Conservation (phyloP, 1,284 basidiomycete genomes). For the Heliocybe sulcata region DNA sequence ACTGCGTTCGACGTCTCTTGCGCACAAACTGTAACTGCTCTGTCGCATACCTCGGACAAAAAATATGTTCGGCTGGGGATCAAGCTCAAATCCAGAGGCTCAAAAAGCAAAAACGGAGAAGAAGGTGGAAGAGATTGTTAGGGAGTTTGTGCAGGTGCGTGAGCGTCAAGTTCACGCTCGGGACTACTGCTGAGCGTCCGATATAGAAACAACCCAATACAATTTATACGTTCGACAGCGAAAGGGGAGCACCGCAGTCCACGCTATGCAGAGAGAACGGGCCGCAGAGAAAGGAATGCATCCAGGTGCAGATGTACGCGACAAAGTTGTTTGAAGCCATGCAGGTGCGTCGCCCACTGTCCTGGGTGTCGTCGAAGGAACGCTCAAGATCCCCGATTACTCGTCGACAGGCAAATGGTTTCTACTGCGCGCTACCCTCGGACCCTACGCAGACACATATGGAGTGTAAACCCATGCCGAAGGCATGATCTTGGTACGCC, state of each 20-base stretch:
- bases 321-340: slow-evolving; percentile 68
- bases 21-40: slow-evolving; percentile 19
- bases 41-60: slow-evolving; percentile 11
- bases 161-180: not conserved
- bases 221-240: slow-evolving; percentile 54
- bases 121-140: slow-evolving; percentile 17
- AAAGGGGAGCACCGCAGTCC: slow-evolving; percentile 48
- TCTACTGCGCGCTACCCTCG: slow-evolving; percentile 71
- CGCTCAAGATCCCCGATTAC: not conserved
- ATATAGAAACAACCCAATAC: slow-evolving; percentile 41
- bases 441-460: slow-evolving; percentile 69
- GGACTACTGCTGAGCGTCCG: not conserved
- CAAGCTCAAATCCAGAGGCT: not conserved
- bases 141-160: slow-evolving; percentile 23
- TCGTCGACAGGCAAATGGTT: slow-evolving; percentile 44
- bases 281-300: slow-evolving; percentile 44
- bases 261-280: slow-evolving; percentile 56
- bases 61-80: slow-evolving; percentile 5
- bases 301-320: slow-evolving; percentile 68
- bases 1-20: slow-evolving; percentile 19
- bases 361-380: too few species aligned
- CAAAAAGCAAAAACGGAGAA: slow-evolving; percentile 2
- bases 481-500: slow-evolving; percentile 19
- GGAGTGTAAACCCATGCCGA: slow-evolving; percentile 63
- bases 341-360: slow-evolving; percentile 43